These are phyloP conservation scores for Fusarium buxicola DNA, from an alignment of 2,329 filamentous ascomycete genomes.

Conservation along the genomic window DNA sequence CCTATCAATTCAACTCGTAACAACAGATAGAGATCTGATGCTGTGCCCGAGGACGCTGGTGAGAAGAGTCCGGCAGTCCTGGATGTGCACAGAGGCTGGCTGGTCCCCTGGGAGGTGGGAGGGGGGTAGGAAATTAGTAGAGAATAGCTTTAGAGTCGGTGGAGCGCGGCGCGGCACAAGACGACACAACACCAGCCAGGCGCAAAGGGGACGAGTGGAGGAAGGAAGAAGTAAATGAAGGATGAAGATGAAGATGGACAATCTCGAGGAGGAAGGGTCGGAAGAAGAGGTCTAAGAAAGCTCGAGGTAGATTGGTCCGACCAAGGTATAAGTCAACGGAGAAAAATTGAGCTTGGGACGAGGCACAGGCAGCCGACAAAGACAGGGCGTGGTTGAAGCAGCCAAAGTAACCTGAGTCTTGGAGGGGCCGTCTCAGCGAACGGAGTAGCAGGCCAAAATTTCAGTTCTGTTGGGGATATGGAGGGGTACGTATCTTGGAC, in stretches of 20 bases:
- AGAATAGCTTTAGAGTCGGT: conserved; percentile 42
- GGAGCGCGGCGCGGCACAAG: conserved; percentile 42
- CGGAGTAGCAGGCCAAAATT: conserved; percentile 48
- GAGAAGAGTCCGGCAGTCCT: conserved; percentile 42
- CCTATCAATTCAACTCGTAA: conserved; percentile 50
- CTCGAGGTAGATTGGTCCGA: conserved; percentile 41
- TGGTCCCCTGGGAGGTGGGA: conserved; percentile 45
- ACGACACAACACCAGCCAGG: conserved; percentile 47
- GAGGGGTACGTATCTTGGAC: conserved; percentile 47
- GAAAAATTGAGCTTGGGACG: conserved; percentile 43
- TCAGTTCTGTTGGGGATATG: conserved; percentile 59
- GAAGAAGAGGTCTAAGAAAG: conserved; percentile 43
- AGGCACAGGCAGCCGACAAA: conserved; percentile 36
- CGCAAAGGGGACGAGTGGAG: conserved; percentile 37
- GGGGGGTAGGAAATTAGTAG: conserved; percentile 46
- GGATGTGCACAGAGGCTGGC: conserved; percentile 44
- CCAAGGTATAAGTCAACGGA: conserved; percentile 48
- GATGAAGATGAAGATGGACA: conserved; percentile 44
- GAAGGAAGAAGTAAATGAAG: conserved; percentile 36
- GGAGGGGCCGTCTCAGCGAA: conserved; percentile 44
- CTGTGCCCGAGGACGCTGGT: conserved; percentile 46
- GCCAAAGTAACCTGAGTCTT: conserved; percentile 36
- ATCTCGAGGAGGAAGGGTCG: conserved; percentile 43
- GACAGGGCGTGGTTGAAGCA: conserved; percentile 42
- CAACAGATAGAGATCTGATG: conserved; percentile 41